A percentile compares a stretch with the other conserved stretches of the same genome.
phyloP scores from a whole-genome alignment of 1,284 basidiomycete species.

The Wolfiporia cocos region DNA sequence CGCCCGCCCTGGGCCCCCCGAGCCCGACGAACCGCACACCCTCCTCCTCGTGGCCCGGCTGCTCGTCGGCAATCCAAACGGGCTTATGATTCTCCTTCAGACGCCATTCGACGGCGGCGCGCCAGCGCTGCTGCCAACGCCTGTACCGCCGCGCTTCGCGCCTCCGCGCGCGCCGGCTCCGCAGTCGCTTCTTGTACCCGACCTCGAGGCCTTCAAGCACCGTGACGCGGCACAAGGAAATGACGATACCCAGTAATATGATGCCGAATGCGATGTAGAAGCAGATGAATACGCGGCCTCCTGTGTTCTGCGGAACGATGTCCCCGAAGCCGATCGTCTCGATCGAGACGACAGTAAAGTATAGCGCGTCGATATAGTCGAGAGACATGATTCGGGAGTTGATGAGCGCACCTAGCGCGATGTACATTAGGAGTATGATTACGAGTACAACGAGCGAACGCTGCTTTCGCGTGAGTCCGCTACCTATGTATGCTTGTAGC shows the following conservation, averaged over 20 bases:
- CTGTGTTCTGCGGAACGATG: constrained; percentile 45
- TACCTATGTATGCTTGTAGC: constrained; percentile 36
- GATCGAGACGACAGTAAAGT: constrained; percentile 66
- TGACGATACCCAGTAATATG: constrained; percentile 55
- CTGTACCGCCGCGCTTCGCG: constrained; percentile 32
- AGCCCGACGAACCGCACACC: constrained; percentile 19
- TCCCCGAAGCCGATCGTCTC: constrained; percentile 82
- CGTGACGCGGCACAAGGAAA: constrained; percentile 63
- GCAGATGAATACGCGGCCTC: constrained; percentile 50
- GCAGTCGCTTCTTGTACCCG: constrained; percentile 49
- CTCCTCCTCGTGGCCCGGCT: constrained; percentile 10
- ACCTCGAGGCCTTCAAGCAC: constrained; percentile 66
- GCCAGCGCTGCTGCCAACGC: constrained; percentile 44
- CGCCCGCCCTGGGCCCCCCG: constrained; percentile 4
- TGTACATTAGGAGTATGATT: constrained; percentile 67
- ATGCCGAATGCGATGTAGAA: constrained; percentile 57
- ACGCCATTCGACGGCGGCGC: constrained; percentile 50
- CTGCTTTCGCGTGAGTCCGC: constrained; percentile 77
- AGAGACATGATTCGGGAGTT: constrained; percentile 55
- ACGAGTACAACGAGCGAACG: constrained; percentile 73
- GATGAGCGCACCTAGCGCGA: constrained; percentile 62
- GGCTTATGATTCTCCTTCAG: constrained; percentile 40
- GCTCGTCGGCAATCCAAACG: constrained; percentile 43
- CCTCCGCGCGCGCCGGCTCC: constrained; percentile 32
- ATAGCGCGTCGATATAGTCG: constrained; percentile 63